phyloP scores from a whole-genome alignment of 768 basidiomycete genomes.

The Mycena chlorophos region DNA sequence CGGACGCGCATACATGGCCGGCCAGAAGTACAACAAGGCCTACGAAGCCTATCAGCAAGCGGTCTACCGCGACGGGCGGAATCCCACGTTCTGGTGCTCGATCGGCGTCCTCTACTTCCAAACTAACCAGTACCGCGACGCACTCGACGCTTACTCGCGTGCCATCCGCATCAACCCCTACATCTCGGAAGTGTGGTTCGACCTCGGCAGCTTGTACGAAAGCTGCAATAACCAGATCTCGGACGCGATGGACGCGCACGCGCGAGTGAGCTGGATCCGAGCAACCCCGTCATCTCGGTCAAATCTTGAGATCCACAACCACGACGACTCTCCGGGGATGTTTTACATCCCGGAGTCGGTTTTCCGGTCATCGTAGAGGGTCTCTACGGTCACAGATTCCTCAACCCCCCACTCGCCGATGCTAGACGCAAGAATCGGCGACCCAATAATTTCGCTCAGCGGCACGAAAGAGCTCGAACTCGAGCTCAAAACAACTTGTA shows the following conservation, averaged over 20 bases:
- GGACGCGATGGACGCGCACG: conserved; percentile 98
- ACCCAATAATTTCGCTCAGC: no score
- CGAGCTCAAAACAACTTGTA: no score
- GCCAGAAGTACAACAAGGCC: conserved; percentile 98
- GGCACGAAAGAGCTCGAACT: no score
- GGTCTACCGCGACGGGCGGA: conserved; percentile 97
- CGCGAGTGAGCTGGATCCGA: conserved; percentile 90
- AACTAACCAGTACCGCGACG: conserved; percentile 99
- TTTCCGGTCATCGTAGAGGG: no score
- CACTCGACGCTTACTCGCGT: conserved; percentile 96
- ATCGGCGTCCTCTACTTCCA: conserved; percentile 99
- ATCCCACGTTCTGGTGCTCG: conserved; percentile 99
- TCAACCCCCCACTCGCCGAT: no score
- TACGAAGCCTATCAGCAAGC: conserved; percentile 99
- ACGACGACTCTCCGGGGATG: no score
- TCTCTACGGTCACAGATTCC: no score
- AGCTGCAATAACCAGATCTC: conserved; percentile 98
- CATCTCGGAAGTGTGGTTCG: conserved; percentile 95
- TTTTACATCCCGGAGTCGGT: no score
- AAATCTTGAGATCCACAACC: no score
- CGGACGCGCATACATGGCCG: conserved; percentile 98
- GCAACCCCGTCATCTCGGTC: conserved; percentile 80
- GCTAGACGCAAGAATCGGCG: no score
- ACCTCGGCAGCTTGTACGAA: conserved; percentile 95
- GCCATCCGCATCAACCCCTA: conserved; percentile 99